Conservation (phyloP, 1,284 basidiomycete species). For the Mycena sp. region DNA sequence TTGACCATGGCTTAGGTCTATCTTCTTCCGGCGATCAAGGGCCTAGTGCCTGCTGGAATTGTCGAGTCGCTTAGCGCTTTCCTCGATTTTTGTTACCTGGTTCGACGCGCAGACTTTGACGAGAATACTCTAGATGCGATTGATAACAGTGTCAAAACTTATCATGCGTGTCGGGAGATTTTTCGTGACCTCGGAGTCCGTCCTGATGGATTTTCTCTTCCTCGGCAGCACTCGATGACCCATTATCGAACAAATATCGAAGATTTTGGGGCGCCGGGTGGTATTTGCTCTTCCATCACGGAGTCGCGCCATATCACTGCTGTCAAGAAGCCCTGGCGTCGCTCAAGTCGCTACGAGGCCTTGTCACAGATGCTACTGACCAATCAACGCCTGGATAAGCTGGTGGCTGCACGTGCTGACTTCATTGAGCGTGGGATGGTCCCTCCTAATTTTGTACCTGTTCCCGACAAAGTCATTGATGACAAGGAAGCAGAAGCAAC, state of each 20-base stretch:
- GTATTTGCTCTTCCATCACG: conserved; percentile 15
- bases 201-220: conserved; percentile 38
- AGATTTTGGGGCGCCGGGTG: conserved; percentile 7
- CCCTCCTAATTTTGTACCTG: not conserved
- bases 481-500: not conserved
- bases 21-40: conserved; percentile 40
- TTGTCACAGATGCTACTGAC: conserved; percentile 9
- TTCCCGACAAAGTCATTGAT: not conserved
- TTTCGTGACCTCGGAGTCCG: conserved; percentile 41
- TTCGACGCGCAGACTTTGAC: conserved; percentile 31
- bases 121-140: conserved; percentile 34
- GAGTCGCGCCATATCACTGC: conserved; percentile 17
- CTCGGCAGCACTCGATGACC: conserved; percentile 19
- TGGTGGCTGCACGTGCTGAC: not conserved
- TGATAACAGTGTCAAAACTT: conserved; percentile 36
- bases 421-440: conserved; percentile 17
- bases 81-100: conserved; percentile 47
- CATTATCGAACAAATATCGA: conserved; percentile 2
- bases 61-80: conserved; percentile 34
- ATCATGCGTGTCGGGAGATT: conserved; percentile 41
- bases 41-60: conserved; percentile 35
- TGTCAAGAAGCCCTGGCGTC: conserved; percentile 23
- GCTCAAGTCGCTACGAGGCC: not conserved
- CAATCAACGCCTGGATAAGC: conserved; percentile 15
- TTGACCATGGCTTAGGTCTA: conserved; percentile 31